These are phyloP conservation scores for Testicularia cyperi DNA, from an alignment of 1,284 basidiomycete genomes.

Conservation along the genomic window DNA sequence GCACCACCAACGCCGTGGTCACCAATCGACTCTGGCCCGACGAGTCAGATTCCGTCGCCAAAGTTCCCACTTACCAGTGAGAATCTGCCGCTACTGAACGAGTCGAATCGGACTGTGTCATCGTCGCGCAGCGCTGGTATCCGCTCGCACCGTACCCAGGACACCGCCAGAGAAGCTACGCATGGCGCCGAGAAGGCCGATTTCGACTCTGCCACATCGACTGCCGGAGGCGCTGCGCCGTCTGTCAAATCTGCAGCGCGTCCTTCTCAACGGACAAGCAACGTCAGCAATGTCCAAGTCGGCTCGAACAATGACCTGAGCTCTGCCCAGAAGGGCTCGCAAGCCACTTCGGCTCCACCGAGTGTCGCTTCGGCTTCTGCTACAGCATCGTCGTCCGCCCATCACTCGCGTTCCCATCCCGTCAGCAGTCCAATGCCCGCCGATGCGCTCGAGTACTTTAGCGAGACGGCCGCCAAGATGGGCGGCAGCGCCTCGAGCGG, in stretches of 20 bases:
- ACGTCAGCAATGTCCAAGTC: too few relatives aligned
- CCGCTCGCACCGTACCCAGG: conserved; percentile 3
- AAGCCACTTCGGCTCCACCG: conserved; percentile 3
- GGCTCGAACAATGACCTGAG: too few relatives aligned
- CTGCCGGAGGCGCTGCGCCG: conserved; percentile 1
- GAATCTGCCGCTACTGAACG: conserved; percentile 3
- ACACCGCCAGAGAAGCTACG: conserved; percentile 3
- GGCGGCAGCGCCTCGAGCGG: conserved; percentile 78
- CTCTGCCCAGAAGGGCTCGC: conserved; percentile 6
- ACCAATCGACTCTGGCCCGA: conserved; percentile 5
- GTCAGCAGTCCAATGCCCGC: conserved; percentile 45
- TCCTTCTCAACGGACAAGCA: too few relatives aligned
- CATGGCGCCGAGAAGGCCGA: neutral
- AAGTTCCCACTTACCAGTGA: conserved; percentile 17
- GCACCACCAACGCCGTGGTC: conserved; percentile 22
- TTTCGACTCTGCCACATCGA: neutral
- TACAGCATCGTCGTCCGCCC: conserved; percentile 3
- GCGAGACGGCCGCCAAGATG: conserved; percentile 70
- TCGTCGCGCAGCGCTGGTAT: conserved; percentile 4
- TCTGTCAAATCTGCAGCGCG: conserved; percentile 10
- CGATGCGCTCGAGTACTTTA: conserved; percentile 85
- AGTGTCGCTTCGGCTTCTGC: conserved; percentile 4
- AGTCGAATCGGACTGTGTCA: neutral
- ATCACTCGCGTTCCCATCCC: conserved; percentile 9
- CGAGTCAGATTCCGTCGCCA: neutral